Percentiles rank a stretch among this genome's conserved stretches.
Conservation (phyloP, 371 early-diverging fungal species). For the Mucor mucedo region DNA sequence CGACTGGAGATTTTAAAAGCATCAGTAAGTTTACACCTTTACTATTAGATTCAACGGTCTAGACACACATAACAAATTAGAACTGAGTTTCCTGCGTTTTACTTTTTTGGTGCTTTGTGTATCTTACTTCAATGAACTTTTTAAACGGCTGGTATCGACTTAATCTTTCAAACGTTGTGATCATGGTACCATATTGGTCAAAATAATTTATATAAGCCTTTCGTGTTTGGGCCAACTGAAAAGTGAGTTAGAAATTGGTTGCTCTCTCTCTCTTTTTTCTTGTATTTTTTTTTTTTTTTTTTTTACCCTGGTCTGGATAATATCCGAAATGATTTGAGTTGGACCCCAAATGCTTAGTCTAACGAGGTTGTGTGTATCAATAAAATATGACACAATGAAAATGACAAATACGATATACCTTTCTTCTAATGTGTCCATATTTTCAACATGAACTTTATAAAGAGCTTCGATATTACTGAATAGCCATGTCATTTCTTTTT, state of each 20-base stretch:
- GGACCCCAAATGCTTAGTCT: constrained; percentile 57
- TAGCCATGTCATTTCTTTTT: constrained; percentile 44
- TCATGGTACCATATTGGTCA: constrained; percentile 36
- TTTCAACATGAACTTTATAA: constrained; percentile 29
- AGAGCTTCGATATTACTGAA: constrained; percentile 49
- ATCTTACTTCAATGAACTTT: constrained; percentile 48
- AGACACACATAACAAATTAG: constrained; percentile 5
- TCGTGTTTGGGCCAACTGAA: constrained; percentile 30
- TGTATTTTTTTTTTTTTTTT: constrained; percentile 10
- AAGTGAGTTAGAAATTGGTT: too few species aligned
- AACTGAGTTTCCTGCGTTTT: constrained; percentile 9
- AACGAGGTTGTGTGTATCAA: not conserved
- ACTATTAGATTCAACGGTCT: constrained; percentile 9
- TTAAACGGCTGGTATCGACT: constrained; percentile 46
- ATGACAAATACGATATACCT: constrained; percentile 30
- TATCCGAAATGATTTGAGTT: constrained; percentile 56
- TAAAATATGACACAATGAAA: not conserved
- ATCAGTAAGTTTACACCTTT: constrained; percentile 28
- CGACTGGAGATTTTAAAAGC: constrained; percentile 39
- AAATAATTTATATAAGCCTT: constrained; percentile 37
- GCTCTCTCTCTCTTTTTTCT: not conserved
- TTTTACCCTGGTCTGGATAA: constrained; percentile 46
- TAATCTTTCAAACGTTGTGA: constrained; percentile 47
- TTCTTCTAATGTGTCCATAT: constrained; percentile 33
- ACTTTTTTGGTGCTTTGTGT: not conserved